A percentile compares a stretch with the other conserved stretches of the same genome.
phyloP scores from a whole-genome alignment of 768 basidiomycete genomes.

The Mycena sanguinolenta region DNA sequence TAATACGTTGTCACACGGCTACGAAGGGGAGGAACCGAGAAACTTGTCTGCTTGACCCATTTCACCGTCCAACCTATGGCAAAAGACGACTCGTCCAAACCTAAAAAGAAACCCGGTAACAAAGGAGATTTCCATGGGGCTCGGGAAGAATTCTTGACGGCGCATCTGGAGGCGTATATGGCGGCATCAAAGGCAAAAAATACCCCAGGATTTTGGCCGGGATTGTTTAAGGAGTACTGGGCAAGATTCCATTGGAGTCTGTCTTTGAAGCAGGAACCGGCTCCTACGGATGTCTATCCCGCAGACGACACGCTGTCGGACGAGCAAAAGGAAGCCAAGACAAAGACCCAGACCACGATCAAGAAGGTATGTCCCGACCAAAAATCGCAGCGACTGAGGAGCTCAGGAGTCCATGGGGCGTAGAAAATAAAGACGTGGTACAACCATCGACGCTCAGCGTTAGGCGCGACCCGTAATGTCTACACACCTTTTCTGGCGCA shows the following conservation, averaged over 20 bases:
- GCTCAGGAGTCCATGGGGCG: too few species aligned
- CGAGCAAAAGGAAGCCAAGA: background rate
- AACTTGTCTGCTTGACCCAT: background rate
- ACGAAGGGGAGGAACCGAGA: background rate
- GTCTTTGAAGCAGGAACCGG: too few species aligned
- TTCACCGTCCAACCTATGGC: background rate
- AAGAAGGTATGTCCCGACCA: background rate
- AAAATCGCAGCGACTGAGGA: too few species aligned
- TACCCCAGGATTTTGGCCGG: too few species aligned
- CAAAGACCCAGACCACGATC: background rate
- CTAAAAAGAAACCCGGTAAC: background rate
- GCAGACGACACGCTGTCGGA: too few species aligned
- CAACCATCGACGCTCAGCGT: background rate
- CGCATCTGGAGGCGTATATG: background rate
- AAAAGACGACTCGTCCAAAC: background rate
- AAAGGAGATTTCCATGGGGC: background rate
- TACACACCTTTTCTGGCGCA: background rate
- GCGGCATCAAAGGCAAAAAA: background rate
- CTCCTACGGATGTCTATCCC: too few species aligned
- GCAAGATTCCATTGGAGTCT: too few species aligned
- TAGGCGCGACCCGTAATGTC: background rate
- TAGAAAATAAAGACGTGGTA: constrained; percentile 1
- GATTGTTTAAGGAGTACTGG: too few species aligned
- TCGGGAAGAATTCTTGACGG: background rate
- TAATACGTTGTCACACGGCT: background rate